Evolutionary conservation across 345 rosid species (phyloP).

Genomic region (Hibiscus syriacus): DNA sequence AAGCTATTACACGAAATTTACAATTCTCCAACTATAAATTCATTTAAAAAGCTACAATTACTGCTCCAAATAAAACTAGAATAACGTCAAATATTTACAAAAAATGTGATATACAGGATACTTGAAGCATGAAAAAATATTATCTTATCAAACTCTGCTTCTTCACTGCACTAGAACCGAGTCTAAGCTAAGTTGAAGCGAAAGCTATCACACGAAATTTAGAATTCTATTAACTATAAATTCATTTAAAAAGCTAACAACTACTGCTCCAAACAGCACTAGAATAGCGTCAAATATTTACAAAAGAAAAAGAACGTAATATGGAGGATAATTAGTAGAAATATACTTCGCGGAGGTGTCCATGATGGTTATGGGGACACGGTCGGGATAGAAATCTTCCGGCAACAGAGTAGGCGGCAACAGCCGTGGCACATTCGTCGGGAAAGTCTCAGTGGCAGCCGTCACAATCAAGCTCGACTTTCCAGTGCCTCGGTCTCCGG

Average conservation of each 20-base stretch:
- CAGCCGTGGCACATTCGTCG: conserved; percentile 58
- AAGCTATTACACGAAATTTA: background rate
- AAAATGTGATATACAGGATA: background rate
- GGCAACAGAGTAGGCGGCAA: conserved; percentile 76
- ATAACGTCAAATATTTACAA: background rate
- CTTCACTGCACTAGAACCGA: too few species aligned
- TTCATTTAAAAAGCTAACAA: too few species aligned
- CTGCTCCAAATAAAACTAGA: background rate
- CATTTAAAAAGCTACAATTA: background rate
- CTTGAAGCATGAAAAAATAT: too few species aligned
- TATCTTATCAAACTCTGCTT: too few species aligned
- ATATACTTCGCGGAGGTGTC: conserved; percentile 81
- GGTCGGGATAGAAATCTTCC: conserved; percentile 73
- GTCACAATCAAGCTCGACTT: conserved; percentile 91
- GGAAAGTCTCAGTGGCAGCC: conserved; percentile 66
- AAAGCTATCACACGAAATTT: too few species aligned
- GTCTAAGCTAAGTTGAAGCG: too few species aligned
- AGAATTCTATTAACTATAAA: too few species aligned
- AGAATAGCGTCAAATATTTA: too few species aligned
- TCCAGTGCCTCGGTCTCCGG: conserved; percentile 86
- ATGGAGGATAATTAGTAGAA: conserved; percentile 8
- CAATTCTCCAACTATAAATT: background rate
- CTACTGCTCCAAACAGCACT: too few species aligned
- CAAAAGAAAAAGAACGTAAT: background rate
- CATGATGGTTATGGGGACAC: conserved; percentile 73